Percentiles rank a stretch among this genome's conserved stretches.
Conservation (phyloP, 768 basidiomycete genomes). For the Mycena olivaceomarginata region DNA sequence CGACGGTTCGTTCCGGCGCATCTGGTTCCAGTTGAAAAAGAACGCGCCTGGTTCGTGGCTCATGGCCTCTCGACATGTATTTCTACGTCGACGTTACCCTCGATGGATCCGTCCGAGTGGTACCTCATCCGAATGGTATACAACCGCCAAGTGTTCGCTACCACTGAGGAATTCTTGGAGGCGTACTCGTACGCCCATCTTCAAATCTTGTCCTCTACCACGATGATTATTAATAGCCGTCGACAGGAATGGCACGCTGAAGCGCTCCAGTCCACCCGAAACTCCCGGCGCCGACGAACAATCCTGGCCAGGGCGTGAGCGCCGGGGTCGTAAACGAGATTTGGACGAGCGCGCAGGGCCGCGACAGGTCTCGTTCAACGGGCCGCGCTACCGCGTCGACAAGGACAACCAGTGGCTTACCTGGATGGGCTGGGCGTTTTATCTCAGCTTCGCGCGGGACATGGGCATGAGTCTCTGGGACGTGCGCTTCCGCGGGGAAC, state of each 20-base stretch:
- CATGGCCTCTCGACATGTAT: constrained; percentile 74
- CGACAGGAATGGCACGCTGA: constrained; percentile 66
- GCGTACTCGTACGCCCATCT: constrained; percentile 60
- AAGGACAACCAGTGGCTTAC: constrained; percentile 70
- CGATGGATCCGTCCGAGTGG: constrained; percentile 72
- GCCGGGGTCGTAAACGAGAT: constrained; percentile 63
- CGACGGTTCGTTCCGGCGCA: constrained; percentile 75
- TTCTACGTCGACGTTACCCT: constrained; percentile 74
- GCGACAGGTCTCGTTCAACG: constrained; percentile 76
- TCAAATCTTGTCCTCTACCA: not conserved
- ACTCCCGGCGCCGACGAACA: constrained; percentile 56
- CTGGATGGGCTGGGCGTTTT: constrained; percentile 83
- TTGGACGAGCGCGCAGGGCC: constrained; percentile 82
- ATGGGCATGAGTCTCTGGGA: constrained; percentile 81
- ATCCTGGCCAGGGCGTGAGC: constrained; percentile 68
- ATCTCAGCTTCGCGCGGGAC: constrained; percentile 78
- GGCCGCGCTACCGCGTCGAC: constrained; percentile 76
- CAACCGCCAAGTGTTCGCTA: constrained; percentile 74
- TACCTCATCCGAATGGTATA: constrained; percentile 74
- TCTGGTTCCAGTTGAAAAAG: constrained; percentile 71
- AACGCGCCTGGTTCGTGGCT: constrained; percentile 71
- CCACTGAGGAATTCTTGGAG: constrained; percentile 67
- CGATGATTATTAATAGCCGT: not conserved
- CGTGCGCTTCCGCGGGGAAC: constrained; percentile 72
- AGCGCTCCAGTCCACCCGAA: constrained; percentile 58